Evolutionary conservation across 2,329 filamentous ascomycete species (phyloP), one percentile per base, ranked within the genome.

Genomic region (Ceratocystis ficicola): DNA sequence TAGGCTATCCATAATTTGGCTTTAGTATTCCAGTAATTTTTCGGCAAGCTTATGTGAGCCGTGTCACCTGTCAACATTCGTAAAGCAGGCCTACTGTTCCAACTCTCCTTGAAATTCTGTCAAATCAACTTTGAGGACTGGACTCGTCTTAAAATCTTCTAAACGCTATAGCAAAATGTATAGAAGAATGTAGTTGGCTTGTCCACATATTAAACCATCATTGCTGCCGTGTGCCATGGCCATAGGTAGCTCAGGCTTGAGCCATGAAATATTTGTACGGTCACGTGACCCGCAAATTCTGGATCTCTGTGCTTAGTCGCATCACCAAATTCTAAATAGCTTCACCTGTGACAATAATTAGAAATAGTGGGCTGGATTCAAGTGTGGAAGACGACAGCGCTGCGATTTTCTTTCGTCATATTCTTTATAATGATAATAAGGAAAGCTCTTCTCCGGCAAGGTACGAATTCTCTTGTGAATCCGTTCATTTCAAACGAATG

Each of bases 401-500:
- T 22, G n/a, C 48, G n/a, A 64, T 55, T 64, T 12, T 20, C 15
- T n/a, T 36, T 15, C 32, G 22, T 41, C 46, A 62, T 41, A 28
- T 48, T 44, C 36, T 10, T 44, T 50, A 65, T 44, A 70, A 85
- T 85, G 83, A 83, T 84, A 71, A 71, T 82, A 70, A 79, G 81
- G 76, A 83, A 78, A 72, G 74, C 77, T 69, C 76, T 76, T 64
- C 74, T 79, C 73, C 81, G 81, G 80, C 77, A 83, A 73, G 78
- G 83, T 84, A 75, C 71, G 78, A 70, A 3, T 3, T 20, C 10
- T 41, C 36, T n/a, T 6, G 8, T 6, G 41, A 30, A 8, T 32
- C 12, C 12, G 32, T 20, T 48, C 15, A 15, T n/a, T 25, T 15
- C 41, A 30, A 30, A 30, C 20, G 25, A 30, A 30, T 20, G 41